Conservation (phyloP, 2,329 filamentous ascomycete genomes). For the Penicillium sp. region DNA sequence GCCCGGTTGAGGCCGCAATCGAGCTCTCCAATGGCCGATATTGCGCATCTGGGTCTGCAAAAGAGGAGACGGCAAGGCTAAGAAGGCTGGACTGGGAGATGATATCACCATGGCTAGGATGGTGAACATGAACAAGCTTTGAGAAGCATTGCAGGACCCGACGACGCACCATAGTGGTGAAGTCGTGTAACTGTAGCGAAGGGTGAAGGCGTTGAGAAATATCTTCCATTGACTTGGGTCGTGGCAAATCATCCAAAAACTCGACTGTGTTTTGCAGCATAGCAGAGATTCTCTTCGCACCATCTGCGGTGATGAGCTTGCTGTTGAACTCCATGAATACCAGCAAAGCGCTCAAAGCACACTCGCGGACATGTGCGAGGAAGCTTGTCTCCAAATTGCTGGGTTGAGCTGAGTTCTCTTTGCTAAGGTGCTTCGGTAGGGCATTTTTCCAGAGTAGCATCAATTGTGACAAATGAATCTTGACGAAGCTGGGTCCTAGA, state of each 20-base stretch:
- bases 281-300: conserved; percentile 83
- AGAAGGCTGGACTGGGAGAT: conserved; percentile 88
- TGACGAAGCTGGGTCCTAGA: conserved; percentile 94
- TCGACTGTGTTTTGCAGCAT: conserved; percentile 95
- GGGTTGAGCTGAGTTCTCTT: conserved; percentile 81
- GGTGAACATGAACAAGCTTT: conserved; percentile 83
- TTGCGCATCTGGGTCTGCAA: conserved; percentile 82
- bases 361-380: conserved; percentile 89
- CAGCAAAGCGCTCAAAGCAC: conserved; percentile 83
- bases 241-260: conserved; percentile 80
- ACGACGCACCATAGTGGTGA: conserved; percentile 88
- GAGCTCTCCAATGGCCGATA: conserved; percentile 77
- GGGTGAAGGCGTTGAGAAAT: conserved; percentile 78
- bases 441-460: conserved; percentile 97
- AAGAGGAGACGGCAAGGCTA: conserved; percentile 82
- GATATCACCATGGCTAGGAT: conserved; percentile 77
- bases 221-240: conserved; percentile 82
- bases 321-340: conserved; percentile 93
- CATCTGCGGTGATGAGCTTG: conserved; percentile 84
- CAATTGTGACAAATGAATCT: conserved; percentile 93
- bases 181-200: conserved; percentile 81
- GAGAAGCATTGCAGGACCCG: conserved; percentile 93
- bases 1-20: conserved; percentile 84
- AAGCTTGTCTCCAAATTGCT: conserved; percentile 88
- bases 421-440: conserved; percentile 86